These are phyloP conservation scores for Globisporangium emineosum DNA, from an alignment of 352 stramenopile genomes.

Conservation along the genomic window DNA sequence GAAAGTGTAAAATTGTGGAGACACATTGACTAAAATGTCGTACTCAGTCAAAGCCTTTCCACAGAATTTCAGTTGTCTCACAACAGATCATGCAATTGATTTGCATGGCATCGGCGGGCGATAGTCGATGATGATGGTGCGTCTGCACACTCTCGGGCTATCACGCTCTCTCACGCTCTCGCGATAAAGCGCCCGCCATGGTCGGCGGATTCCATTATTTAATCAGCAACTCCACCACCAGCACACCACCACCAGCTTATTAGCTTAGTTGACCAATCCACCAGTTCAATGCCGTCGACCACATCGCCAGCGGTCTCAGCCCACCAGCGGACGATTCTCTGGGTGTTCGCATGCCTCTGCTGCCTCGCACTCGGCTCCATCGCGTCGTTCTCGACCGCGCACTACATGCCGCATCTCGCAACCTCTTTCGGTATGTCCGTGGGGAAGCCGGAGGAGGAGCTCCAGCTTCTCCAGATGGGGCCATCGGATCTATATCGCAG, in stretches of 20 bases:
- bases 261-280: neutral
- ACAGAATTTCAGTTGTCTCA: neutral
- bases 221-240: neutral
- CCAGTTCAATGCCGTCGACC: constrained; percentile 1
- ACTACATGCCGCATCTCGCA: constrained; percentile 15
- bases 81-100: neutral
- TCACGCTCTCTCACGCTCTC: neutral
- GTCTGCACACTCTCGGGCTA: neutral
- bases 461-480: constrained; percentile 9
- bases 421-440: neutral
- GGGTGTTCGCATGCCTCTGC: constrained; percentile 36
- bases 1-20: neutral
- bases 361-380: constrained; percentile 37
- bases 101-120: neutral
- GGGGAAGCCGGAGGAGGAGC: neutral
- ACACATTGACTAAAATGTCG: neutral
- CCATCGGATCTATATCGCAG: neutral
- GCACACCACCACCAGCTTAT: neutral
- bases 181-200: neutral
- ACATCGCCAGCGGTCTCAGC: neutral
- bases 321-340: constrained; percentile 24
- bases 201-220: neutral
- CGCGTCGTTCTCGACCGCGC: constrained; percentile 27
- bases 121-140: neutral
- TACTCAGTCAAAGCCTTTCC: neutral